These are phyloP conservation scores for Rubus parviflorus DNA, from an alignment of 306 rosid genomes.

Conservation along the genomic window DNA sequence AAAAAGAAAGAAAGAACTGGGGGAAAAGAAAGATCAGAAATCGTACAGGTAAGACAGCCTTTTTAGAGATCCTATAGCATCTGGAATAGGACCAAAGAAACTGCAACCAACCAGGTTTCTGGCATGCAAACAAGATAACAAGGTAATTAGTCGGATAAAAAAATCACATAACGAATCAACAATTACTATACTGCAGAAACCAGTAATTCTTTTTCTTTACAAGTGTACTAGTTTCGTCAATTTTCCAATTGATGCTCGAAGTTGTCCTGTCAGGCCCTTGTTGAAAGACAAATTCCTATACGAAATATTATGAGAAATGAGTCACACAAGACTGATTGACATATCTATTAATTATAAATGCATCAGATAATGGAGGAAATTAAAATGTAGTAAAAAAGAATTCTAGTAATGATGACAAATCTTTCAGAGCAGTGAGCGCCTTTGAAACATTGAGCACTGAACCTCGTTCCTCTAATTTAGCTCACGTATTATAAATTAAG, in stretches of 20 bases:
- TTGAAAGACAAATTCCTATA: slow-evolving; percentile 56
- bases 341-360: neutral
- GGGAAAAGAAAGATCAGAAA: neutral
- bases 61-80: slow-evolving; percentile 51
- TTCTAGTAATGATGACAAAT: neutral
- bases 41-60: slow-evolving; percentile 58
- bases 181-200: neutral
- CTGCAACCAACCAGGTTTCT: slow-evolving; percentile 63
- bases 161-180: neutral
- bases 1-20: neutral
- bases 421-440: neutral
- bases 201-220: slow-evolving; percentile 17
- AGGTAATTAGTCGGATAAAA: neutral
- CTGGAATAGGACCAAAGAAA: slow-evolving; percentile 66
- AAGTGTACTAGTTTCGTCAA: slow-evolving; percentile 27
- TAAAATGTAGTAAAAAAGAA: neutral
- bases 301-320: neutral
- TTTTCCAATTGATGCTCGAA: slow-evolving; percentile 40
- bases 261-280: slow-evolving; percentile 42
- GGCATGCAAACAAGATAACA: slow-evolving; percentile 20
- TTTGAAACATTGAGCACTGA: neutral
- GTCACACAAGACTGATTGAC: neutral
- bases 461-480: neutral
- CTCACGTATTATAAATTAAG: neutral
- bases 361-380: neutral